A percentile compares a stretch with the other conserved stretches of the same genome.
These are phyloP conservation scores for Begonia masoniana DNA, from an alignment of 306 rosid genomes.

Conservation along the genomic window DNA sequence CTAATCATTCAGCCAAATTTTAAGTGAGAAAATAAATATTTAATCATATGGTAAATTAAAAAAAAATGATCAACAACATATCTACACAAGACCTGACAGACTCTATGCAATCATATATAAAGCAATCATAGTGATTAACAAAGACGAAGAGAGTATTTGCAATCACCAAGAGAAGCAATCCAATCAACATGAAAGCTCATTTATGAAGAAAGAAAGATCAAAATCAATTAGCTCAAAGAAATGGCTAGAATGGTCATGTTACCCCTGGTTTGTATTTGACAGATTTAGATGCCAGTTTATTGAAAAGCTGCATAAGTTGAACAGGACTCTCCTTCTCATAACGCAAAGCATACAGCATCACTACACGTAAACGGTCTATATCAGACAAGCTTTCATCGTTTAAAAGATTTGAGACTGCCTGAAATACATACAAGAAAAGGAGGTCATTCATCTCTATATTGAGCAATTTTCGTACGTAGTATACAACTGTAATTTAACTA, in stretches of 20 bases:
- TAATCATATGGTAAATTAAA: no score
- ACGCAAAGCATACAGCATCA: conserved; percentile 86
- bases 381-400: conserved; percentile 67
- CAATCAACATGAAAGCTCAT: neutral
- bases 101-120: neutral
- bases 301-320: conserved; percentile 79
- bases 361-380: conserved; percentile 61
- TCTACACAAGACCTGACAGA: no score
- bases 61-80: no score
- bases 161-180: neutral
- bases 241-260: conserved; percentile 11
- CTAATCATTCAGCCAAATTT: no score
- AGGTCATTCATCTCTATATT: conserved; percentile 1
- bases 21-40: no score
- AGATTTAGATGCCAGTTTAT: conserved; percentile 61
- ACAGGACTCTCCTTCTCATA: conserved; percentile 93
- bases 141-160: neutral
- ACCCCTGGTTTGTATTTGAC: conserved; percentile 77
- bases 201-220: neutral
- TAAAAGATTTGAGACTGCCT: conserved; percentile 74
- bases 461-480: no score
- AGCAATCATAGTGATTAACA: neutral
- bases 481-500: no score
- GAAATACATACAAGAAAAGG: conserved; percentile 23
- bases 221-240: conserved; percentile 1